Conservation (phyloP, 2,329 filamentous ascomycete species). For the Ceratocystis smalleyi region DNA sequence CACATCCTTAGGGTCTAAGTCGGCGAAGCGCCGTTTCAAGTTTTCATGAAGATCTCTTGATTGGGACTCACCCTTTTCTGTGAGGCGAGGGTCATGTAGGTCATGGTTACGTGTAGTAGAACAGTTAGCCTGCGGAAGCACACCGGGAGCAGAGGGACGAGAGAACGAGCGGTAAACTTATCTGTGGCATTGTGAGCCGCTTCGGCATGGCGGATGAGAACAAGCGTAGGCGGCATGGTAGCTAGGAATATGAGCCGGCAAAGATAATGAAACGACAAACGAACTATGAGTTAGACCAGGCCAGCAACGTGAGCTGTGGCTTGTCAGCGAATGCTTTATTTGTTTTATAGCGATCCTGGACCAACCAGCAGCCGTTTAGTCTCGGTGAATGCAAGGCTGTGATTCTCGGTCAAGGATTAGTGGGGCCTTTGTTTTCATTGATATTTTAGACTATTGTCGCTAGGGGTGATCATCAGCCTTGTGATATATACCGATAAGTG, state of each 20-base stretch:
- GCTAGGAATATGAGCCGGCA: background rate
- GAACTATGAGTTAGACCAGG: too few relatives aligned
- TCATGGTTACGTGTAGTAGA: slow-evolving; percentile 29
- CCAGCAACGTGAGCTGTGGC: background rate
- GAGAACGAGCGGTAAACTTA: slow-evolving; percentile 26
- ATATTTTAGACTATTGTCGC: background rate
- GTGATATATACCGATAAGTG: too few relatives aligned
- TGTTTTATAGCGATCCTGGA: too few relatives aligned
- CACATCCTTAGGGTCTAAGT: slow-evolving; percentile 24
- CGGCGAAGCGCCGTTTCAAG: slow-evolving; percentile 27
- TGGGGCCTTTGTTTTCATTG: background rate
- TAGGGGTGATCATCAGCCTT: slow-evolving; percentile 3
- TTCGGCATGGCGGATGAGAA: slow-evolving; percentile 83
- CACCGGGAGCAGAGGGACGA: slow-evolving; percentile 1
- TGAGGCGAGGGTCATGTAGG: slow-evolving; percentile 37
- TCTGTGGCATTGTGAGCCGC: slow-evolving; percentile 38
- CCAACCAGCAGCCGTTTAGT: background rate
- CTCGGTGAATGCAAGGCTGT: slow-evolving; percentile 4
- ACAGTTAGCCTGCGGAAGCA: slow-evolving; percentile 12
- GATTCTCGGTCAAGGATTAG: background rate
- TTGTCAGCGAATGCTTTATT: background rate
- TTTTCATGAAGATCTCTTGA: slow-evolving; percentile 31
- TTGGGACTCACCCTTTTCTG: slow-evolving; percentile 34
- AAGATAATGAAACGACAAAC: background rate
- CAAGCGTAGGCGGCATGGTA: slow-evolving; percentile 42